Evolutionary conservation across 306 rosid genomes (phyloP).

Genomic region (Prunus campanulata): DNA sequence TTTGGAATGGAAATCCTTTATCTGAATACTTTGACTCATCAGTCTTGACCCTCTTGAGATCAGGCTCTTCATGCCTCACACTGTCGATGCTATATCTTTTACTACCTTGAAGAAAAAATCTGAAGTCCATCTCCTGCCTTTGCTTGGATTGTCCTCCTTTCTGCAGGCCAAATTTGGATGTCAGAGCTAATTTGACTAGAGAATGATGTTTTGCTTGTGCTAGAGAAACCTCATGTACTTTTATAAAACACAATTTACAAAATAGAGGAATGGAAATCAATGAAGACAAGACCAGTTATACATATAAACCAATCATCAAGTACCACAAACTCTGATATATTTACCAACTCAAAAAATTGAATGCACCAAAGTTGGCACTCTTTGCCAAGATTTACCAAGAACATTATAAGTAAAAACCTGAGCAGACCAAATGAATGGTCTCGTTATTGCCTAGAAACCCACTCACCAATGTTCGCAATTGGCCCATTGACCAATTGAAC

Average conservation of each 20-base stretch:
- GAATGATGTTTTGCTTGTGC: no score
- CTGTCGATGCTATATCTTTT: not conserved
- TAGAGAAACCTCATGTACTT: no score
- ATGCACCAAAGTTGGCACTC: not conserved
- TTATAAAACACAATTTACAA: not conserved
- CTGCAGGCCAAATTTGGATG: not conserved
- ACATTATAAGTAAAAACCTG: no score
- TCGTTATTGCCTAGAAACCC: not conserved
- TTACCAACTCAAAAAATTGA: not conserved
- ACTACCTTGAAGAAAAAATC: not conserved
- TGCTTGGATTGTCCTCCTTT: not conserved
- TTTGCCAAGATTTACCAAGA: not conserved
- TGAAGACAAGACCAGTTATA: not conserved
- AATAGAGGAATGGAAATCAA: not conserved
- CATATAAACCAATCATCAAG: not conserved
- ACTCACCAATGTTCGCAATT: not conserved
- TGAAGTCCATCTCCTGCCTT: slow-evolving; percentile 1
- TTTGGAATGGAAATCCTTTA: not conserved
- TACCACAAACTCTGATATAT: not conserved
- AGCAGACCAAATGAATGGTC: not conserved
- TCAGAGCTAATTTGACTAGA: not conserved
- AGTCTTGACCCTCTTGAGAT: slow-evolving; percentile 5
- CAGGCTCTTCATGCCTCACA: not conserved
- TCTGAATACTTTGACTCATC: not conserved
- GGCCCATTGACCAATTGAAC: not conserved